phyloP scores from a whole-genome alignment of 78 protist species.

The Dictyostelium capitatum region DNA sequence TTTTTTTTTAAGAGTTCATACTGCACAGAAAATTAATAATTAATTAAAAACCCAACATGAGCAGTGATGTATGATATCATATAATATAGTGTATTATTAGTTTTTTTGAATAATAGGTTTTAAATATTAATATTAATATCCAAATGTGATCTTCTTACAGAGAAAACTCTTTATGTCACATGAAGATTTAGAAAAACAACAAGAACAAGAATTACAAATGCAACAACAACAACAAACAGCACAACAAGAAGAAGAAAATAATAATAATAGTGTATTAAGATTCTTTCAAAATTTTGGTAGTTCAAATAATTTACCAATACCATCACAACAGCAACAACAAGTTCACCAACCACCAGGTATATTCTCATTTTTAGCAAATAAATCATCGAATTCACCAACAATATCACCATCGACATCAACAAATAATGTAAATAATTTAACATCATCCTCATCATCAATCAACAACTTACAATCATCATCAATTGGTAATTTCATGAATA shows the following conservation, averaged over 20 bases:
- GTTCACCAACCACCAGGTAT: slow-evolving; percentile 15
- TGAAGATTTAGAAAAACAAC: slow-evolving; percentile 21
- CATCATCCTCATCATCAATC: background rate
- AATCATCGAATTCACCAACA: background rate
- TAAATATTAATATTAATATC: too few species aligned
- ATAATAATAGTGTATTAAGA: slow-evolving; percentile 58
- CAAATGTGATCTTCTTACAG: too few species aligned
- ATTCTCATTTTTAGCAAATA: slow-evolving; percentile 1
- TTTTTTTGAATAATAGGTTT: too few species aligned
- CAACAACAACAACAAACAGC: background rate
- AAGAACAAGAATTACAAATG: slow-evolving; percentile 11
- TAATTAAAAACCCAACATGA: too few species aligned
- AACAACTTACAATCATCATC: background rate
- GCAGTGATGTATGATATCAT: too few species aligned
- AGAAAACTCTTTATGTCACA: slow-evolving; percentile 24
- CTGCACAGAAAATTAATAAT: too few species aligned
- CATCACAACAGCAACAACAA: slow-evolving; percentile 28
- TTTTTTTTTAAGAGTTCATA: too few species aligned
- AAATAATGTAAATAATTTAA: slow-evolving; percentile 20
- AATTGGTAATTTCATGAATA: slow-evolving; percentile 11
- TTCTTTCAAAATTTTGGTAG: slow-evolving; percentile 51
- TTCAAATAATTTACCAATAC: background rate
- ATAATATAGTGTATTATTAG: too few species aligned
- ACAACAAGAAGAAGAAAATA: background rate
- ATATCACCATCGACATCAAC: slow-evolving; percentile 40